Evolutionary conservation across 805 yeast genomes (phyloP).

Genomic region (Isabelozyma heimii): DNA sequence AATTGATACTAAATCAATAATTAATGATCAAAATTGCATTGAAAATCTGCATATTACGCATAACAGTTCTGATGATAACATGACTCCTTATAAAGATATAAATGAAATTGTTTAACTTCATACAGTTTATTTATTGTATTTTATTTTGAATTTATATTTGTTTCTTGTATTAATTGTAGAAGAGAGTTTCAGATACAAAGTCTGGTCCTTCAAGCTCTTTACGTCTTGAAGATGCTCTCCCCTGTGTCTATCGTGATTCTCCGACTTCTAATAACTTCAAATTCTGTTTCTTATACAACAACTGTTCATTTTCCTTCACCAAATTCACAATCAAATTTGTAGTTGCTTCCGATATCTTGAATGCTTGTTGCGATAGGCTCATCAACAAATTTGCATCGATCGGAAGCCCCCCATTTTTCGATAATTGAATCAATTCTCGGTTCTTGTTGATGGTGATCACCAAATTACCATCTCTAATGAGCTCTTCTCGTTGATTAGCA

Average conservation of each 20-base stretch:
- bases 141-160: neutral
- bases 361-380: constrained; percentile 68
- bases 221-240: too few species aligned
- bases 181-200: too few species aligned
- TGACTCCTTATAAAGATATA: neutral
- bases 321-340: constrained; percentile 61
- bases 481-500: constrained; percentile 75
- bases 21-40: neutral
- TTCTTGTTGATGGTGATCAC: constrained; percentile 87
- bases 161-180: neutral
- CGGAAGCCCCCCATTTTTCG: constrained; percentile 87
- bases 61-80: neutral
- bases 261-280: constrained; percentile 36
- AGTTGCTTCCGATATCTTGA: constrained; percentile 55
- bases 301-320: constrained; percentile 52
- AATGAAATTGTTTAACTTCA: constrained; percentile 5
- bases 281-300: constrained; percentile 38
- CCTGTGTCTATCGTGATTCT: constrained; percentile 20
- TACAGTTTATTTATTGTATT: neutral
- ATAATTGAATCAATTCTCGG: constrained; percentile 84
- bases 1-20: neutral
- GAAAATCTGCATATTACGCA: neutral
- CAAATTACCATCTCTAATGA: constrained; percentile 70
- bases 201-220: too few species aligned
- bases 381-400: constrained; percentile 69